phyloP scores from a whole-genome alignment of 805 yeast genomes.

The Candida ulmi region DNA sequence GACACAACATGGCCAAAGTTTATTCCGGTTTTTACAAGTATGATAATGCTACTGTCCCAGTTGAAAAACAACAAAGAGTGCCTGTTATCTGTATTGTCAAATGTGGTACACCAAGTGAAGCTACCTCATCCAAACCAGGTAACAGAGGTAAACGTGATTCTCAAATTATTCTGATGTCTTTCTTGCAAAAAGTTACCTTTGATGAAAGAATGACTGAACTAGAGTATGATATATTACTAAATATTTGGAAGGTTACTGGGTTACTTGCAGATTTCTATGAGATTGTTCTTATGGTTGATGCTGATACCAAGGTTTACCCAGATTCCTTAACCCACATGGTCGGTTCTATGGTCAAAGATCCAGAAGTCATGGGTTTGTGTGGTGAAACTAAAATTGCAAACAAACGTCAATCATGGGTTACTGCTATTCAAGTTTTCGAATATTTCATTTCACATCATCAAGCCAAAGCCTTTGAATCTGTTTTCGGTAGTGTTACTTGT shows the following conservation, averaged over 20 bases:
- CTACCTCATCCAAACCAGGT: conserved; percentile 71
- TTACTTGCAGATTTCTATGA: conserved; percentile 81
- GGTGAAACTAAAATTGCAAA: conserved; percentile 93
- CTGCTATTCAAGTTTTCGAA: conserved; percentile 90
- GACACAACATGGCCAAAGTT: conserved; percentile 97
- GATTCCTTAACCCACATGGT: conserved; percentile 87
- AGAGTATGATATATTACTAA: conserved; percentile 70
- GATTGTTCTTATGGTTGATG: conserved; percentile 86
- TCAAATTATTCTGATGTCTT: conserved; percentile 85
- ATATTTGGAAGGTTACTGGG: conserved; percentile 81
- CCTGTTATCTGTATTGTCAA: conserved; percentile 78
- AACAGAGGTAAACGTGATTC: conserved; percentile 96
- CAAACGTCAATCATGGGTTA: conserved; percentile 80
- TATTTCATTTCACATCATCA: conserved; percentile 92
- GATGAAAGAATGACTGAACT: conserved; percentile 93
- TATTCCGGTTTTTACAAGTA: conserved; percentile 92
- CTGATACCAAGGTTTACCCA: conserved; percentile 85
- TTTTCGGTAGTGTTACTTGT: conserved; percentile 92
- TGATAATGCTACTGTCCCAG: conserved; percentile 66
- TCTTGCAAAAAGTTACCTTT: conserved; percentile 79
- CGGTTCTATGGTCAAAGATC: conserved; percentile 85
- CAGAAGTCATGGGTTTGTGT: conserved; percentile 85
- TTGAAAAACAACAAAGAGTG: conserved; percentile 78
- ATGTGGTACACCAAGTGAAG: conserved; percentile 84
- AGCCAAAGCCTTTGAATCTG: conserved; percentile 92